phyloP scores from a whole-genome alignment of 139 green algal genomes.

The Nannochloris sp. region DNA sequence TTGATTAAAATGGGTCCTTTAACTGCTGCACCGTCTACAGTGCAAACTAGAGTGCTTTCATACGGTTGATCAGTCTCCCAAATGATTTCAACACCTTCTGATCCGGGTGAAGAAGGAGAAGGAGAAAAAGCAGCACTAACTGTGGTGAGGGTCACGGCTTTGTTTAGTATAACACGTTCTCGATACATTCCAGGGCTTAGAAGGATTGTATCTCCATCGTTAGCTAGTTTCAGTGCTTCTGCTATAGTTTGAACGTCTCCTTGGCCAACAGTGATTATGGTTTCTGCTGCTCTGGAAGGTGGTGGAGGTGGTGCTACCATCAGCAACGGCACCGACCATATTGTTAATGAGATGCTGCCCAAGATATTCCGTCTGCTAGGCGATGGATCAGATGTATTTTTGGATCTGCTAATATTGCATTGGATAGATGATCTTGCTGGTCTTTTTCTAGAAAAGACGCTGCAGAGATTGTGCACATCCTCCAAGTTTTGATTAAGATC shows the following conservation, averaged over 20 bases:
- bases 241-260: not conserved
- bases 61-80: constrained; percentile 11
- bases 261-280: not conserved
- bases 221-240: not conserved
- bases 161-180: constrained; percentile 1
- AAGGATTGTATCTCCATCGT: not conserved
- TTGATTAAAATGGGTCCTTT: constrained; percentile 23
- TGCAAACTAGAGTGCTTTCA: constrained; percentile 2
- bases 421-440: too few species aligned
- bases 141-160: constrained; percentile 6
- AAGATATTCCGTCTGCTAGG: too few species aligned
- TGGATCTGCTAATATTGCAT: too few species aligned
- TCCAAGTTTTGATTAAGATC: too few species aligned
- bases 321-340: too few species aligned
- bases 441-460: too few species aligned
- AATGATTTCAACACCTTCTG: constrained; percentile 5
- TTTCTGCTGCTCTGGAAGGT: not conserved
- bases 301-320: too few species aligned
- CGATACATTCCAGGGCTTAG: not conserved
- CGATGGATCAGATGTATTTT: too few species aligned
- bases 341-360: too few species aligned
- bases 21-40: not conserved
- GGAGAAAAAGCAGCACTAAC: too few species aligned
- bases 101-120: too few species aligned
- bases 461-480: too few species aligned